These are phyloP conservation scores for Panaeolus papilionaceus DNA, from an alignment of 768 basidiomycete genomes.

Conservation along the genomic window DNA sequence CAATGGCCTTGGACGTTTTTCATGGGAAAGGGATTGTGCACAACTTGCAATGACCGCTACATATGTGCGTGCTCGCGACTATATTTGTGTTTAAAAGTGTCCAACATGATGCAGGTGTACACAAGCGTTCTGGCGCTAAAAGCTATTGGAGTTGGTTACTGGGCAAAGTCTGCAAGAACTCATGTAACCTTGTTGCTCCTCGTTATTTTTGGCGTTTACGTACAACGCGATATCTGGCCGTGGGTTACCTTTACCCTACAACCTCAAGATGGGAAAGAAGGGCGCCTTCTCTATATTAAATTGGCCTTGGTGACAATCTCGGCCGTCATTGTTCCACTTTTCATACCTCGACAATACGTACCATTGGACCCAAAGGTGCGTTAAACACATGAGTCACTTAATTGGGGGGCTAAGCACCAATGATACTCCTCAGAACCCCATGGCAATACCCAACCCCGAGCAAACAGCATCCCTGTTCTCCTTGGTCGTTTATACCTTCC, in stretches of 20 bases:
- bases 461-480: slow-evolving; percentile 56
- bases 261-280: slow-evolving; percentile 52
- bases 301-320: slow-evolving; percentile 47
- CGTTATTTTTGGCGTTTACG: slow-evolving; percentile 40
- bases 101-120: slow-evolving; percentile 33
- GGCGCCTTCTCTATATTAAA: slow-evolving; percentile 56
- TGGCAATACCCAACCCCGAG: slow-evolving; percentile 45
- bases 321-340: slow-evolving; percentile 54
- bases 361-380: slow-evolving; percentile 56
- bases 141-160: slow-evolving; percentile 39
- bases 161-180: slow-evolving; percentile 34
- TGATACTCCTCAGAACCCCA: slow-evolving; percentile 35
- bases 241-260: slow-evolving; percentile 49
- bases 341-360: slow-evolving; percentile 54
- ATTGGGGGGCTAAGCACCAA: background rate
- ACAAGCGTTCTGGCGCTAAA: slow-evolving; percentile 41
- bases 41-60: background rate
- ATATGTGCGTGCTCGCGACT: background rate
- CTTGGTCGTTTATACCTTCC: slow-evolving; percentile 51
- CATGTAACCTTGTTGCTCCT: slow-evolving; percentile 18
- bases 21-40: background rate
- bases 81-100: background rate
- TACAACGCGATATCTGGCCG: slow-evolving; percentile 62
- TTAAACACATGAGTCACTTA: background rate
- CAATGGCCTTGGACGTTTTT: background rate